Conservation (phyloP, 306 rosid species). For the Quercus variabilis region DNA sequence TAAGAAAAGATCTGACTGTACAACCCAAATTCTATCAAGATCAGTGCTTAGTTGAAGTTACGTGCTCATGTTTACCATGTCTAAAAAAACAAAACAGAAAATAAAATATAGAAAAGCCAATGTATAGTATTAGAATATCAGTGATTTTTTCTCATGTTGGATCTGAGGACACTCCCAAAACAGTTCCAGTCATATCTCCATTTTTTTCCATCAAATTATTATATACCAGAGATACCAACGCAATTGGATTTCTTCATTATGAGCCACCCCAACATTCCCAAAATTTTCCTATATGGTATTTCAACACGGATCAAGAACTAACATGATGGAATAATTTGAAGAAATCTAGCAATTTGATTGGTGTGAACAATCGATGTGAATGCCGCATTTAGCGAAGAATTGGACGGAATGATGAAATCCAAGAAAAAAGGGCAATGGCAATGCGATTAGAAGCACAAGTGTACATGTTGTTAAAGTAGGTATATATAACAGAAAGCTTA, state of each 20-base stretch:
- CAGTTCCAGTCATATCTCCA: neutral
- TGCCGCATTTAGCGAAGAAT: neutral
- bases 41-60: no score
- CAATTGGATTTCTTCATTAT: neutral
- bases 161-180: no score
- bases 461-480: constrained; percentile 17
- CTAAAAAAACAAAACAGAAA: no score
- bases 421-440: constrained; percentile 11
- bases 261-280: neutral
- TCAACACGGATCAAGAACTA: neutral
- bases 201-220: neutral
- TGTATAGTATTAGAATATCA: neutral
- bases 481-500: neutral
- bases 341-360: constrained; percentile 12
- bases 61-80: no score
- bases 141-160: neutral
- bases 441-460: constrained; percentile 5
- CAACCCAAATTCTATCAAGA: no score
- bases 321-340: neutral
- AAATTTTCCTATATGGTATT: neutral
- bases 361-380: neutral
- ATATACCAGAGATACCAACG: neutral
- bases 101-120: neutral
- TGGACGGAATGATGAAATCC: constrained; percentile 31
- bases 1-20: no score